phyloP scores from a whole-genome alignment of 306 rosid genomes.

The Rosa multiflora region DNA sequence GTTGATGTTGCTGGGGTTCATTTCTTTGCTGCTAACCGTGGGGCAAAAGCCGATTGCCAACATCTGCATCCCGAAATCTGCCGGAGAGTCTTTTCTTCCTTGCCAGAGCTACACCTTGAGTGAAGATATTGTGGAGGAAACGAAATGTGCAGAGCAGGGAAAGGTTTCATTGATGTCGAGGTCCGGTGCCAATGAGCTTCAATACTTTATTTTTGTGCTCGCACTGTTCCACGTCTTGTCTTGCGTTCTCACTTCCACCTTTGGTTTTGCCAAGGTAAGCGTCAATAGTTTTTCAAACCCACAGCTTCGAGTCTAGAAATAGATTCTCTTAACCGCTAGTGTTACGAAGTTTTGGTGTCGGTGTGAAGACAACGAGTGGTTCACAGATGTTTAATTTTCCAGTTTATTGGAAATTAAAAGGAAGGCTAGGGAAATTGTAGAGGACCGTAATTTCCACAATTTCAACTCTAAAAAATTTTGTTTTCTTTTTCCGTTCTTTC shows the following conservation, averaged over 20 bases:
- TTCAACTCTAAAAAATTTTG: not conserved
- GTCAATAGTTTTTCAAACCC: not conserved
- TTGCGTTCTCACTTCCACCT: constrained; percentile 44
- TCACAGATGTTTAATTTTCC: not conserved
- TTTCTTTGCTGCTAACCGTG: constrained; percentile 47
- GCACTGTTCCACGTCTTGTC: constrained; percentile 48
- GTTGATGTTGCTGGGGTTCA: constrained; percentile 54
- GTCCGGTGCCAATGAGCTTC: constrained; percentile 39
- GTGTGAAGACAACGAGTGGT: not conserved
- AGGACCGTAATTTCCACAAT: not conserved
- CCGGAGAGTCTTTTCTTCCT: constrained; percentile 42
- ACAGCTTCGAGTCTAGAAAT: not conserved
- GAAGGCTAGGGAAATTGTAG: too few species aligned
- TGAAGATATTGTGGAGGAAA: constrained; percentile 27
- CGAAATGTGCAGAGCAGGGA: constrained; percentile 44
- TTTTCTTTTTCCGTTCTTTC: not conserved
- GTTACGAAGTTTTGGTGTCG: not conserved
- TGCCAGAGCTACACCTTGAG: constrained; percentile 23
- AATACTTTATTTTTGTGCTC: constrained; percentile 42
- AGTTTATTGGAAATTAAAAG: too few species aligned
- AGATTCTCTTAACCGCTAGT: not conserved
- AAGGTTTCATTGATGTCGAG: constrained; percentile 47
- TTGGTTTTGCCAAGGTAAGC: constrained; percentile 62
- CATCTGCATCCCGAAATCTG: constrained; percentile 46
- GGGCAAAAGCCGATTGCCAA: constrained; percentile 39